Evolutionary conservation across 2,329 filamentous ascomycete genomes (phyloP).

Genomic region (Penicillium paneum): DNA sequence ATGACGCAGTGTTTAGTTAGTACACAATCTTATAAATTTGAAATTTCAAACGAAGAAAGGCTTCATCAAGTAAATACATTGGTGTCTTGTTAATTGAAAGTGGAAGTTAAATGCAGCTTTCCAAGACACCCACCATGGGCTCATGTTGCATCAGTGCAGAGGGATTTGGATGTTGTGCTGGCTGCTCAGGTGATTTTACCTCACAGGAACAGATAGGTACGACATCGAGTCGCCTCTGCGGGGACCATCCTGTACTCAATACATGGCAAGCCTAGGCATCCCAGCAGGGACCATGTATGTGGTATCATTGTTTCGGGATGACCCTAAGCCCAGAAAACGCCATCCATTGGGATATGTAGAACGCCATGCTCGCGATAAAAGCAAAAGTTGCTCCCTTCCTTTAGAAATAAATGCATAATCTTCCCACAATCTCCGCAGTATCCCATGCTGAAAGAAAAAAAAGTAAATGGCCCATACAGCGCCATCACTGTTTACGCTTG

Average conservation of each 20-base stretch:
- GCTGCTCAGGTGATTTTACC: background rate
- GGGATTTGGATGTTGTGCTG: background rate
- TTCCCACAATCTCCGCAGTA: background rate
- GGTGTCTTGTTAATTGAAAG: background rate
- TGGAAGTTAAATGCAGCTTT: background rate
- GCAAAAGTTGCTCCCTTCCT: conserved; percentile 16
- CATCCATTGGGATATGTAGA: conserved; percentile 19
- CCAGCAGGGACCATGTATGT: background rate
- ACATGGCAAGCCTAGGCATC: background rate
- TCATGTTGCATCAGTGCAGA: background rate
- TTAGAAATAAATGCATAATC: conserved; percentile 18
- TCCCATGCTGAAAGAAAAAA: conserved; percentile 14
- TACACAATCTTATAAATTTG: background rate
- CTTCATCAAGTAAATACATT: background rate
- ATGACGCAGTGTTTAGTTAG: background rate
- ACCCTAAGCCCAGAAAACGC: conserved; percentile 14
- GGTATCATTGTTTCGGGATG: conserved; percentile 4
- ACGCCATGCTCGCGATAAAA: conserved; percentile 29
- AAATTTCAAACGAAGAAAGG: background rate
- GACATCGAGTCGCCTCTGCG: background rate
- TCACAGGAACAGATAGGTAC: background rate
- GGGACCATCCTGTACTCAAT: background rate
- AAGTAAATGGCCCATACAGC: conserved; percentile 1
- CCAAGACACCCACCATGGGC: too few relatives aligned
- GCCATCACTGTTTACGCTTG: conserved; percentile 6